These are phyloP conservation scores for Mucor piriformis DNA, from an alignment of 371 early-diverging fungal genomes.

Conservation along the genomic window DNA sequence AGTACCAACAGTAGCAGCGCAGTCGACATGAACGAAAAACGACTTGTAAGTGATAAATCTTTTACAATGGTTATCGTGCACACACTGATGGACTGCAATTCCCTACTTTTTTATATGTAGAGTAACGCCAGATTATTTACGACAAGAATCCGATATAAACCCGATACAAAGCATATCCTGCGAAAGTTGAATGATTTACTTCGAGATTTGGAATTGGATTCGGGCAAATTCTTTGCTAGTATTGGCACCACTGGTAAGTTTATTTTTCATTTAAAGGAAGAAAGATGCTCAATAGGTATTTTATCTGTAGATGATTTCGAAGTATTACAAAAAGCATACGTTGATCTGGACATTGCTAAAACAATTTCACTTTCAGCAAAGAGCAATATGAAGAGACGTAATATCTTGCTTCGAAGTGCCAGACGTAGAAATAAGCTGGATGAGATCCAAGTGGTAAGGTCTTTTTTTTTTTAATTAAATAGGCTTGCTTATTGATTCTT, in stretches of 20 bases:
- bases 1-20: conserved; percentile 37
- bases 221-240: conserved; percentile 46
- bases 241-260: conserved; percentile 46
- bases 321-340: conserved; percentile 49
- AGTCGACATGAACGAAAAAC: conserved; percentile 16
- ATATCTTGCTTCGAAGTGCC: conserved; percentile 30
- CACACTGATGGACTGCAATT: too few relatives aligned
- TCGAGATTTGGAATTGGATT: conserved; percentile 45
- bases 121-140: conserved; percentile 24
- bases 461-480: not conserved
- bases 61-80: not conserved
- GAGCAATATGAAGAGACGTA: conserved; percentile 46
- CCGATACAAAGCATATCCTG: conserved; percentile 50
- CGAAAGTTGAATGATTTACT: conserved; percentile 47
- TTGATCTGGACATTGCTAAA: conserved; percentile 53
- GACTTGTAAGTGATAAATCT: conserved; percentile 15
- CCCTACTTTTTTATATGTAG: conserved; percentile 7
- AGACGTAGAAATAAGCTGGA: conserved; percentile 32
- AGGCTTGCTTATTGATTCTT: not conserved
- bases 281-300: not conserved
- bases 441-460: conserved; percentile 24
- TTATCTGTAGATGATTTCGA: conserved; percentile 42
- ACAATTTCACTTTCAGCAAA: conserved; percentile 51
- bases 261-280: not conserved
- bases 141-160: conserved; percentile 48